Evolutionary conservation across 2,329 filamentous ascomycete genomes (phyloP).

Genomic region (Aspergillus latus): DNA sequence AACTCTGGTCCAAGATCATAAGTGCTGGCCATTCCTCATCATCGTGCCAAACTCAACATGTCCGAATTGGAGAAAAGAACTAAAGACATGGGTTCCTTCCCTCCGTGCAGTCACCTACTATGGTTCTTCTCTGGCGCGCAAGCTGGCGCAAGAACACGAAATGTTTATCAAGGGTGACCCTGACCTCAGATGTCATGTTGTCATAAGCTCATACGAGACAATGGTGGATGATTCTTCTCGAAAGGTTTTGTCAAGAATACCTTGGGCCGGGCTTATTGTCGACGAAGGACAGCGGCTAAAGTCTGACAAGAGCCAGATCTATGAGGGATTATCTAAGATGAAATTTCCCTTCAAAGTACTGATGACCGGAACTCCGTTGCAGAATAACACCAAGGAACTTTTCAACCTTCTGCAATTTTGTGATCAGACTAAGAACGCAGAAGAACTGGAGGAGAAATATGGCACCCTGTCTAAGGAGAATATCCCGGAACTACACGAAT

Average conservation of each 20-base stretch:
- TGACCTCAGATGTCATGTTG: constrained; percentile 81
- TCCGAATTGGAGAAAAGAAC: constrained; percentile 95
- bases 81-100: constrained; percentile 87
- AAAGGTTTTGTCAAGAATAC: constrained; percentile 65
- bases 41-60: constrained; percentile 94
- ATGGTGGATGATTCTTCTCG: constrained; percentile 71
- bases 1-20: constrained; percentile 65
- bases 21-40: constrained; percentile 87
- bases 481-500: constrained; percentile 73
- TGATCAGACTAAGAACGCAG: constrained; percentile 69
- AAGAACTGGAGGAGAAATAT: constrained; percentile 72
- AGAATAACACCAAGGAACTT: constrained; percentile 83
- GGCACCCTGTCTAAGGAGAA: constrained; percentile 78
- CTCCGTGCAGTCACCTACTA: constrained; percentile 91
- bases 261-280: constrained; percentile 85
- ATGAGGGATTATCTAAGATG: constrained; percentile 69
- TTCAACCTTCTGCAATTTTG: constrained; percentile 98
- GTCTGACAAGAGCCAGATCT: constrained; percentile 83
- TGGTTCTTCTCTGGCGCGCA: constrained; percentile 71
- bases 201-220: constrained; percentile 93
- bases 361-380: constrained; percentile 80
- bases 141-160: constrained; percentile 78
- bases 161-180: constrained; percentile 66
- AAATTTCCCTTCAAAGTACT: constrained; percentile 80
- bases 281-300: constrained; percentile 96